A percentile compares a stretch with the other conserved stretches of the same genome.
Conservation (phyloP, 768 basidiomycete genomes). For the Boletales sp. region DNA sequence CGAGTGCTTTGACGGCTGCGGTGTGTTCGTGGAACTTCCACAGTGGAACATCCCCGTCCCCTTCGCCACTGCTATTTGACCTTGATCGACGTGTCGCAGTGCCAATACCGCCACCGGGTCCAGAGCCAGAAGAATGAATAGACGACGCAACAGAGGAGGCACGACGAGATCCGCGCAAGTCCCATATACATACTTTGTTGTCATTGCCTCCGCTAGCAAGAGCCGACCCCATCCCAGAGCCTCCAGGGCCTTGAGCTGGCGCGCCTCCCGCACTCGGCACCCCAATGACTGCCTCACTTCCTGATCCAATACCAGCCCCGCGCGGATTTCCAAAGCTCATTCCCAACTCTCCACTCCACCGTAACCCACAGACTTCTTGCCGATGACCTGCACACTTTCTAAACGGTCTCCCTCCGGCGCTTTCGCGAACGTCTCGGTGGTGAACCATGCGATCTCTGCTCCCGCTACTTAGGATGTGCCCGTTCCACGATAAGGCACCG, state of each 20-base stretch:
- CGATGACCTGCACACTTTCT: conserved; percentile 70
- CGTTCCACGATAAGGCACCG: conserved; percentile 93
- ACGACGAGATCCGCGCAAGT: conserved; percentile 63
- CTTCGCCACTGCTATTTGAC: conserved; percentile 26
- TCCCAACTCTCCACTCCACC: conserved; percentile 62
- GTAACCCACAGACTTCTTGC: conserved; percentile 95
- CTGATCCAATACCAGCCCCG: conserved; percentile 16
- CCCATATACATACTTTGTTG: conserved; percentile 99
- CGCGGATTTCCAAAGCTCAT: conserved; percentile 24
- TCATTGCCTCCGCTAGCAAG: conserved; percentile 97
- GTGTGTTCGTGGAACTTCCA: conserved; percentile 97
- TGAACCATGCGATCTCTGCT: conserved; percentile 88
- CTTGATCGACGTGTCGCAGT: conserved; percentile 20
- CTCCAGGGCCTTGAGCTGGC: conserved; percentile 25
- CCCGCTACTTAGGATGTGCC: conserved; percentile 81
- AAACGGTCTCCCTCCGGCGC: conserved; percentile 55
- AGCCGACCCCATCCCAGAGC: conserved; percentile 42
- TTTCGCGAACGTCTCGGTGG: conserved; percentile 87
- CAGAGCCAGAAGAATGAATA: conserved; percentile 25
- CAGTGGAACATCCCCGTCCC: conserved; percentile 58
- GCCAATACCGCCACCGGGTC: conserved; percentile 26
- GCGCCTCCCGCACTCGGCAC: conserved; percentile 20
- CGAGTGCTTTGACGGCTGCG: conserved; percentile 96
- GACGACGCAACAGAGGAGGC: conserved; percentile 26
- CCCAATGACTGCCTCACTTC: conserved; percentile 27